A percentile compares a stretch with the other conserved stretches of the same genome.
Conservation (phyloP, 768 basidiomycete species). For the Dentipellis sp. region DNA sequence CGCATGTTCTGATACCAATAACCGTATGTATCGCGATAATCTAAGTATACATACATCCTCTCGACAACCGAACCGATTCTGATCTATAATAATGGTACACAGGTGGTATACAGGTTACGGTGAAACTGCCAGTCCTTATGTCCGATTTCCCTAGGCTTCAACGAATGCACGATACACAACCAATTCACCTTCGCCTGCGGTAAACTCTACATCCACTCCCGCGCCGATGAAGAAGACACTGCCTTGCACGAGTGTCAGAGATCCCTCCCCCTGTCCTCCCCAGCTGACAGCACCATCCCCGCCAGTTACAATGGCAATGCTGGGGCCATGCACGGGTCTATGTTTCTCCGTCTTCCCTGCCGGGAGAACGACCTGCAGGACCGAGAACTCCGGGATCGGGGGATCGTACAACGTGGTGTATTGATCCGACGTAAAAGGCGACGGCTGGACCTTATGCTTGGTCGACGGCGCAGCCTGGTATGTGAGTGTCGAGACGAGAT, state of each 20-base stretch:
- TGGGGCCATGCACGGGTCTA: slow-evolving; percentile 68
- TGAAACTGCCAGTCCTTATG: no score
- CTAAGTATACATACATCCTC: no score
- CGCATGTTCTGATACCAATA: no score
- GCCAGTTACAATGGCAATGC: slow-evolving; percentile 68
- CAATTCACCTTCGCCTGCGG: slow-evolving; percentile 27
- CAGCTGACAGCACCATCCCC: slow-evolving; percentile 54
- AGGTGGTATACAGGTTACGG: no score
- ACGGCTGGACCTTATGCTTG: slow-evolving; percentile 63
- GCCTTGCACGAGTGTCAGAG: slow-evolving; percentile 44
- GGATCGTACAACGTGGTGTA: slow-evolving; percentile 71
- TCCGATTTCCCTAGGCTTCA: slow-evolving; percentile 22
- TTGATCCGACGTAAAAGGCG: slow-evolving; percentile 27
- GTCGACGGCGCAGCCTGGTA: slow-evolving; percentile 64
- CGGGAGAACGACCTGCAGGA: slow-evolving; percentile 51
- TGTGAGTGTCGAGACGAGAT: slow-evolving; percentile 80
- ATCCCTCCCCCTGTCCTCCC: slow-evolving; percentile 24
- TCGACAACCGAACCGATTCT: no score
- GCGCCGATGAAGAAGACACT: slow-evolving; percentile 83
- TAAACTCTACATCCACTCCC: slow-evolving; percentile 44
- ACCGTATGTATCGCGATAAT: no score
- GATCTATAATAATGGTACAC: no score
- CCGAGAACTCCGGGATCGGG: slow-evolving; percentile 89
- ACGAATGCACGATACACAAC: slow-evolving; percentile 67
- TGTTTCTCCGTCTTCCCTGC: slow-evolving; percentile 43